A percentile compares a stretch with the other conserved stretches of the same genome.
Evolutionary conservation across 2,329 filamentous ascomycete genomes (phyloP).

Genomic region (Cladosporium cucumerinum): DNA sequence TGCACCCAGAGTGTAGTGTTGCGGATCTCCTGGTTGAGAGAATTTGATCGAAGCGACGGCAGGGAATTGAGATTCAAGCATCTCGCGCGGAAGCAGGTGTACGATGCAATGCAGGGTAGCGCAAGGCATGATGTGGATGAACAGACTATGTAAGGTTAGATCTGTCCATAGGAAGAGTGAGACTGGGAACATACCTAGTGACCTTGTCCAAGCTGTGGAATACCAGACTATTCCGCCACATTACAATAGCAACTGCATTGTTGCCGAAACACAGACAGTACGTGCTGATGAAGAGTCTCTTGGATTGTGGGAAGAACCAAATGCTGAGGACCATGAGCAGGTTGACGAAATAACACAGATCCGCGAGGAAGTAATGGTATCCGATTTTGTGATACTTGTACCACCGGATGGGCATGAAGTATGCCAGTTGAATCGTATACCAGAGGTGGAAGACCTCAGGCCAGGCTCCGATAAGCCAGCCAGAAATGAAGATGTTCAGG

Average conservation of each 20-base stretch:
- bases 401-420: conserved; percentile 95
- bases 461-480: conserved; percentile 82
- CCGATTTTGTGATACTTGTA: conserved; percentile 88
- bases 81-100: conserved; percentile 67
- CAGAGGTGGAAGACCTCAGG: conserved; percentile 87
- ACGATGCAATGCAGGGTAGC: conserved; percentile 89
- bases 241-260: conserved; percentile 94
- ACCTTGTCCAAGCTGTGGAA: conserved; percentile 99
- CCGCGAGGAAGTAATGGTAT: conserved; percentile 95
- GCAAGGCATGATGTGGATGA: conserved; percentile 99
- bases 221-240: conserved; percentile 98
- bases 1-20: conserved; percentile 69
- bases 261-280: conserved; percentile 95
- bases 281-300: conserved; percentile 84
- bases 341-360: conserved; percentile 98
- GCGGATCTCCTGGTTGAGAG: conserved; percentile 64
- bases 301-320: conserved; percentile 87
- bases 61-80: conserved; percentile 70
- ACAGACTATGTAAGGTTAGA: conserved; percentile 57
- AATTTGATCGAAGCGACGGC: conserved; percentile 79
- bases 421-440: conserved; percentile 60
- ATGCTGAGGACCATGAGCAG: conserved; percentile 75
- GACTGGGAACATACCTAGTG: conserved; percentile 57
- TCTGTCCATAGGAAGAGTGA: neutral
- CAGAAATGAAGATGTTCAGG: conserved; percentile 95